phyloP scores from a whole-genome alignment of 139 green algal genomes.

The Micractinium sp. region DNA sequence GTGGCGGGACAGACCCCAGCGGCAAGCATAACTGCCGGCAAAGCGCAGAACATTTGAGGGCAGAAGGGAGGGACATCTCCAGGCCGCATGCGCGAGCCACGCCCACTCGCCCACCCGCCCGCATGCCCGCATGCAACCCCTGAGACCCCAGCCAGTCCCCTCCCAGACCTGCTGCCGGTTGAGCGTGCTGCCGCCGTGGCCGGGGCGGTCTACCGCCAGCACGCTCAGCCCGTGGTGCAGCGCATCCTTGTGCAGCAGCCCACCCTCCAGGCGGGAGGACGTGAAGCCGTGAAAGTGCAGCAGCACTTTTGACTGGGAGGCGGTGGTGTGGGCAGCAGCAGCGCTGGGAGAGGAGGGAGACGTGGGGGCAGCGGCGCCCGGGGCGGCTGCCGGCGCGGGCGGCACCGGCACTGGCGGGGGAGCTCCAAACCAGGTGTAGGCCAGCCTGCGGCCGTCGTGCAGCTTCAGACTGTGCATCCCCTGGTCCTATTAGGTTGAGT shows the following conservation, averaged over 20 bases:
- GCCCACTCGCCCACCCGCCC: too few species aligned
- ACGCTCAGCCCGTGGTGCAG: conserved; percentile 2
- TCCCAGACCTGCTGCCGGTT: neutral
- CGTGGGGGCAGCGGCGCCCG: neutral
- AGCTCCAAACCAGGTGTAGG: neutral
- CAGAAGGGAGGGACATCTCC: neutral
- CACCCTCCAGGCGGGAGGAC: conserved; percentile 10
- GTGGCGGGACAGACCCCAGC: too few species aligned
- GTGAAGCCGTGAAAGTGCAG: conserved; percentile 33
- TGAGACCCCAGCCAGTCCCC: too few species aligned
- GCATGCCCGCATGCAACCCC: neutral
- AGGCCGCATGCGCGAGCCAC: neutral
- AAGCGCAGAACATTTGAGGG: neutral
- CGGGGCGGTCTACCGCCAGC: conserved; percentile 32
- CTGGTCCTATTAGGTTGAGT: neutral
- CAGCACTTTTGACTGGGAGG: neutral
- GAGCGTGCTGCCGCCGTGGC: conserved; percentile 2
- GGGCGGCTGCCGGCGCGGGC: neutral
- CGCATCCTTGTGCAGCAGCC: neutral
- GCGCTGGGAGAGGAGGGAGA: neutral
- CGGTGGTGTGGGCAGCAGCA: neutral
- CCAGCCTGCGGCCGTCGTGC: neutral
- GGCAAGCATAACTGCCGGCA: neutral
- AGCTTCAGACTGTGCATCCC: neutral
- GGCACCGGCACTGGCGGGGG: neutral